Conservation (phyloP, 768 basidiomycete genomes). For the Pholiota molesta region DNA sequence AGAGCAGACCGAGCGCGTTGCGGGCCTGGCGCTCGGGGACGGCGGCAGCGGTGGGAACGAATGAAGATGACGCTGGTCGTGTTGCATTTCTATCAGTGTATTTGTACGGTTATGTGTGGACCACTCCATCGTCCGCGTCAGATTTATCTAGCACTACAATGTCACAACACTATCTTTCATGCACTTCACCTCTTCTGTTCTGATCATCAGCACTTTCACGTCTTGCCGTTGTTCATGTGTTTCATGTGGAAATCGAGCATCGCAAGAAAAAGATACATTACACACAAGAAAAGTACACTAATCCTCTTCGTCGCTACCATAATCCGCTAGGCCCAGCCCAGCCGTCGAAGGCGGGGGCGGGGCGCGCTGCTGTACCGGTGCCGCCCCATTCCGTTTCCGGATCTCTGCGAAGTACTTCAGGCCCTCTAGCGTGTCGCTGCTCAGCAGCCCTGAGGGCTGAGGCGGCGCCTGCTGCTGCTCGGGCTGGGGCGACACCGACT, state of each 20-base stretch:
- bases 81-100: too few species aligned
- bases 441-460: constrained; percentile 65
- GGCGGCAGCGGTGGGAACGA: constrained; percentile 2
- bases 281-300: constrained; percentile 22
- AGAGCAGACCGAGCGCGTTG: constrained; percentile 56
- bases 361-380: constrained; percentile 28
- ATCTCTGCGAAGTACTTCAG: constrained; percentile 92
- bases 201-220: too few species aligned
- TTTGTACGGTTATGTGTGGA: constrained; percentile 11
- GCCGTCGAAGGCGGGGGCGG: constrained; percentile 36
- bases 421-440: constrained; percentile 84
- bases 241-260: neutral
- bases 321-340: constrained; percentile 69
- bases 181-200: too few species aligned
- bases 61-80: too few species aligned
- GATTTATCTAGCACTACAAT: neutral
- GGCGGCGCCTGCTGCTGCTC: constrained; percentile 29
- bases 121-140: neutral
- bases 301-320: constrained; percentile 75
- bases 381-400: constrained; percentile 62
- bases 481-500: constrained; percentile 21
- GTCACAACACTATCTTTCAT: neutral
- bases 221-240: too few species aligned
- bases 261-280: neutral
- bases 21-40: constrained; percentile 40